These are phyloP conservation scores for Bryoerythrophyllum caledonicum DNA, from an alignment of 225 moss, liverwort and hornwort genomes.

Conservation along the genomic window DNA sequence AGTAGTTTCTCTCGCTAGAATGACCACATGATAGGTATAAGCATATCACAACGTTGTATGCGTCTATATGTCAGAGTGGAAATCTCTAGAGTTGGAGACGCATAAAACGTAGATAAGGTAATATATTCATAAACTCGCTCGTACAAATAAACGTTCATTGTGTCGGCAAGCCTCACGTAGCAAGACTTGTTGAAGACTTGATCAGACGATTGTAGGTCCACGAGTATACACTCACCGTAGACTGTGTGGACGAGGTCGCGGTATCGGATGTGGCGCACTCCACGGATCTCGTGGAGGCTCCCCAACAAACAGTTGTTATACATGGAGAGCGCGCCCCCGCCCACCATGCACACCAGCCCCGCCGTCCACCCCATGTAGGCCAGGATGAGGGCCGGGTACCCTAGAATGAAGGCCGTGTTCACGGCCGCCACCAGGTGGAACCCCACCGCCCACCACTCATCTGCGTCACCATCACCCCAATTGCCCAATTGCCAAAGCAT, in stretches of 20 bases:
- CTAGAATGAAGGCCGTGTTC: slow-evolving; percentile 52
- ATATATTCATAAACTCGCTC: too few species aligned
- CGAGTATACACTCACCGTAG: slow-evolving; percentile 28
- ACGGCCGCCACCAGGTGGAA: slow-evolving; percentile 47
- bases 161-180: too few species aligned
- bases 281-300: slow-evolving; percentile 38
- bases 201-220: too few species aligned
- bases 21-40: too few species aligned
- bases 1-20: too few species aligned
- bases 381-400: slow-evolving; percentile 57
- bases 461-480: slow-evolving; percentile 20
- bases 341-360: slow-evolving; percentile 29
- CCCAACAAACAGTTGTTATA: slow-evolving; percentile 53
- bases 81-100: too few species aligned
- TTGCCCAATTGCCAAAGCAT: not conserved
- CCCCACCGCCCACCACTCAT: slow-evolving; percentile 56
- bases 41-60: too few species aligned
- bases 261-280: slow-evolving; percentile 48
- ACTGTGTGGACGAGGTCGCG: slow-evolving; percentile 44
- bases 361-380: slow-evolving; percentile 38
- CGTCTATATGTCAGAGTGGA: too few species aligned
- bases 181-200: too few species aligned
- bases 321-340: slow-evolving; percentile 29
- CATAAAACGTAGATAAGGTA: too few species aligned
- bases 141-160: too few species aligned